These are phyloP conservation scores for Blastocladiella emersonii DNA, from an alignment of 371 early-diverging fungal genomes.

Conservation along the genomic window DNA sequence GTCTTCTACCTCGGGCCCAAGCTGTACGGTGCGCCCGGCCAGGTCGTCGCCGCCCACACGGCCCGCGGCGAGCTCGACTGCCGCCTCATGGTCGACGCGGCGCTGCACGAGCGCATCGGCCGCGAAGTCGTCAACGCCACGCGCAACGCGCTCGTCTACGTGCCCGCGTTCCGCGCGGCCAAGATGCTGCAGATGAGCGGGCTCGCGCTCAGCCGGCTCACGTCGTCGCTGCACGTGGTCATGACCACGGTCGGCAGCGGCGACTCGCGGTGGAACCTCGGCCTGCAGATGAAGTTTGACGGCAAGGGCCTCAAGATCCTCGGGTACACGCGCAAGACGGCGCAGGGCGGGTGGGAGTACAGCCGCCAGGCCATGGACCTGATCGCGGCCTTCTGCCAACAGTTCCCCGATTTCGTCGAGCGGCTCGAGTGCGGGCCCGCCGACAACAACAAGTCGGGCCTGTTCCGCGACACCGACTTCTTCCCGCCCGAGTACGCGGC, in stretches of 20 bases:
- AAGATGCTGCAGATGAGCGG: constrained; percentile 42
- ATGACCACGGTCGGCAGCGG: constrained; percentile 22
- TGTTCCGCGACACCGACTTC: constrained; percentile 40
- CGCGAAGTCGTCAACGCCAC: constrained; percentile 31
- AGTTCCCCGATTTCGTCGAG: constrained; percentile 45
- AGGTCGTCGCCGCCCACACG: constrained; percentile 46
- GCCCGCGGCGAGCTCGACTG: constrained; percentile 18
- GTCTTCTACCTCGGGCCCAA: constrained; percentile 53
- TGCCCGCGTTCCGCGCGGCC: constrained; percentile 48
- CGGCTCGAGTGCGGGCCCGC: constrained; percentile 35
- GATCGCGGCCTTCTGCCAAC: constrained; percentile 49
- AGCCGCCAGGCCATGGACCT: constrained; percentile 57
- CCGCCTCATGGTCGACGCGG: neutral
- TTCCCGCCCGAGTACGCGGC: constrained; percentile 28
- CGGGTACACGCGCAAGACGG: constrained; percentile 64
- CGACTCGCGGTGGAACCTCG: constrained; percentile 54
- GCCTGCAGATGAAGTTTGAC: constrained; percentile 82
- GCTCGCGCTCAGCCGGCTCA: constrained; percentile 59
- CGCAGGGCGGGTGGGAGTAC: constrained; percentile 67
- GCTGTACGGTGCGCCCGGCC: constrained; percentile 57
- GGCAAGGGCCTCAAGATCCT: constrained; percentile 65
- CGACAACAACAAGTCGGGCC: constrained; percentile 15
- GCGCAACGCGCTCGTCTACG: constrained; percentile 28
- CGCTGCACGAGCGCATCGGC: constrained; percentile 23
- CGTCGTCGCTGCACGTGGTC: constrained; percentile 58